A percentile compares a stretch with the other conserved stretches of the same genome.
Conservation (phyloP, 1,139 yeast genomes). For the Pichia inconspicua region DNA sequence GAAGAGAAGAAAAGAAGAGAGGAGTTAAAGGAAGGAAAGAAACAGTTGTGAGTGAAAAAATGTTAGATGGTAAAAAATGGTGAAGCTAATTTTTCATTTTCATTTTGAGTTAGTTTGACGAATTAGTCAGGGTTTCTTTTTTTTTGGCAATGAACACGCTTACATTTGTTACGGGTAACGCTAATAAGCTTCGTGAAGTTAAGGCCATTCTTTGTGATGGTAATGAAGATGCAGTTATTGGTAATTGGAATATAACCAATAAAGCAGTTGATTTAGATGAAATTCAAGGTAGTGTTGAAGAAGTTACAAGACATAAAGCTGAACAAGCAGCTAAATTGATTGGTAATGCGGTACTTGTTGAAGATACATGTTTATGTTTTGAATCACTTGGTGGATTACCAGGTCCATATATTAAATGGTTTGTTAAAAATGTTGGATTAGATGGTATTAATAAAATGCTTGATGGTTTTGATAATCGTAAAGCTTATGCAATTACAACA, state of each 20-base stretch:
- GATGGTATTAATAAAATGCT: conserved; percentile 71
- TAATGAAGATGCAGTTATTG: conserved; percentile 33
- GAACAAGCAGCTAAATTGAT: conserved; percentile 57
- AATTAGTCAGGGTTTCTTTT: background rate
- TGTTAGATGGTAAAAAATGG: too few species aligned
- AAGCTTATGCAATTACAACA: conserved; percentile 85
- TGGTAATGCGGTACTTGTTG: conserved; percentile 82
- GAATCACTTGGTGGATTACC: conserved; percentile 75
- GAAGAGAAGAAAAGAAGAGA: conserved; percentile 4
- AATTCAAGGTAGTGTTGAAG: conserved; percentile 79
- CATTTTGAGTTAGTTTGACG: background rate
- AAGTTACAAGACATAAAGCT: conserved; percentile 78
- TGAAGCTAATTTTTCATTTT: too few species aligned
- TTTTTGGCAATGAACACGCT: conserved; percentile 1
- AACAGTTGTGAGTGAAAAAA: background rate
- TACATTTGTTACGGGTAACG: conserved; percentile 75
- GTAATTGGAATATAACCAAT: conserved; percentile 49
- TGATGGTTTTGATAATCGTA: conserved; percentile 70
- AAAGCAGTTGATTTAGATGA: conserved; percentile 75
- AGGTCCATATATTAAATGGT: conserved; percentile 91
- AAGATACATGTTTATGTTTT: conserved; percentile 88
- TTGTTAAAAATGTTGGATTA: conserved; percentile 62
- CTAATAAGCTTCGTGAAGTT: conserved; percentile 80
- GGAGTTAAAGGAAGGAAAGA: background rate
- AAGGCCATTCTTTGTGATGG: conserved; percentile 51